phyloP scores from a whole-genome alignment of 768 basidiomycete species.

The Leccinum olivaceopallidum region DNA sequence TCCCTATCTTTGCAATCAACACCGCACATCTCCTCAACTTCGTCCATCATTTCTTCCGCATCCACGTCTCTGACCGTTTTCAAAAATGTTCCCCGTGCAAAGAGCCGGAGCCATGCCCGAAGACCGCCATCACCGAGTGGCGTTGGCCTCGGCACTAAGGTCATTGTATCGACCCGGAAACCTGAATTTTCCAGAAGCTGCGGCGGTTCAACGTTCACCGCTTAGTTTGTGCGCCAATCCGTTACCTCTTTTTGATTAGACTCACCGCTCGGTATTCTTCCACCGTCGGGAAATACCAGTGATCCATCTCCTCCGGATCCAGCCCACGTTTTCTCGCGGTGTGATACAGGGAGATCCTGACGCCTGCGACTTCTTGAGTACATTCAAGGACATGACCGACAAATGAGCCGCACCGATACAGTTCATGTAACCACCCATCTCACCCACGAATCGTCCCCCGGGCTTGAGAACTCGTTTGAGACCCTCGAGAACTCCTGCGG shows the following conservation, averaged over 20 bases:
- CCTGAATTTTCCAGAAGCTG: slow-evolving; percentile 58
- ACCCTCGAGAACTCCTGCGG: slow-evolving; percentile 60
- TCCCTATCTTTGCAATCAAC: slow-evolving; percentile 57
- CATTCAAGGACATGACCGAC: slow-evolving; percentile 1
- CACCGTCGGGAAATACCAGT: slow-evolving; percentile 83
- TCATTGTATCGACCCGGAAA: slow-evolving; percentile 56
- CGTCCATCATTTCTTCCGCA: slow-evolving; percentile 58
- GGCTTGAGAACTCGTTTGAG: slow-evolving; percentile 62
- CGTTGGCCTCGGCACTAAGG: slow-evolving; percentile 56
- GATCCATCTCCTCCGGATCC: slow-evolving; percentile 63
- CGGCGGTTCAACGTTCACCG: background rate
- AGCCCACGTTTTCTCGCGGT: slow-evolving; percentile 53
- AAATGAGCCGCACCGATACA: slow-evolving; percentile 49
- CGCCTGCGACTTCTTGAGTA: slow-evolving; percentile 42
- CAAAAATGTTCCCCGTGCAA: slow-evolving; percentile 63
- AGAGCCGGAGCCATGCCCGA: slow-evolving; percentile 68
- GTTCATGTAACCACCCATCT: slow-evolving; percentile 80
- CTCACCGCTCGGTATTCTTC: slow-evolving; percentile 62
- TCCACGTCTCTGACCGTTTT: slow-evolving; percentile 50
- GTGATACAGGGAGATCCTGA: slow-evolving; percentile 57
- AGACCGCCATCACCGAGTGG: slow-evolving; percentile 50
- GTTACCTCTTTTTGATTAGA: background rate
- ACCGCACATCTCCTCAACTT: slow-evolving; percentile 56
- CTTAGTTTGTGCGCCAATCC: slow-evolving; percentile 5
- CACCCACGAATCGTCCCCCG: slow-evolving; percentile 71